Conservation (phyloP, 495 filamentous ascomycete genomes). For the Penicillium tannophilum region DNA sequence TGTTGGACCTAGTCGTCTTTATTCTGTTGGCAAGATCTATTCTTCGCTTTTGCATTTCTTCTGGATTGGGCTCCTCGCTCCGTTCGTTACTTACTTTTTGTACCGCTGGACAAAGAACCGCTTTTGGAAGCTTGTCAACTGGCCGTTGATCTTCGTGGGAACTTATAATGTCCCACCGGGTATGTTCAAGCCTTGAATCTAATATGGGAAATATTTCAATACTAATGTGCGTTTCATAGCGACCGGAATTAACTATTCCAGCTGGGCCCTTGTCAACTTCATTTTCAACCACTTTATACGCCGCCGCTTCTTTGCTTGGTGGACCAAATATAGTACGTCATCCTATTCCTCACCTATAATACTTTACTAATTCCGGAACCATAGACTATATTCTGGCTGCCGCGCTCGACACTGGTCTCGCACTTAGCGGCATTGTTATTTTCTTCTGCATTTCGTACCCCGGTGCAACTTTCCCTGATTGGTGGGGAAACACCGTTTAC, state of each 20-base stretch:
- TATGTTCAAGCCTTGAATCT: slow-evolving; percentile 11
- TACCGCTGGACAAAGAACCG: slow-evolving; percentile 40
- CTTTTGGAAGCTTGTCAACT: slow-evolving; percentile 45
- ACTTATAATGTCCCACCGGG: slow-evolving; percentile 44
- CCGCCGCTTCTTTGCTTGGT: slow-evolving; percentile 5
- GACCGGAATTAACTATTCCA: slow-evolving; percentile 53
- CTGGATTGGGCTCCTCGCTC: slow-evolving; percentile 41
- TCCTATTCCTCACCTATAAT: background rate
- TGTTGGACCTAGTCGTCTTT: slow-evolving; percentile 39
- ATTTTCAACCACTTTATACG: slow-evolving; percentile 28
- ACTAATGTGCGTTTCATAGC: slow-evolving; percentile 17
- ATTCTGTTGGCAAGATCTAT: slow-evolving; percentile 25
- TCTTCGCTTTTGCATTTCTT: slow-evolving; percentile 35
- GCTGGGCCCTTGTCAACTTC: slow-evolving; percentile 50
- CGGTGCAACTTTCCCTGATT: slow-evolving; percentile 38
- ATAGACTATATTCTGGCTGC: slow-evolving; percentile 34
- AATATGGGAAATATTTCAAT: background rate
- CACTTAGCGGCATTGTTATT: slow-evolving; percentile 38
- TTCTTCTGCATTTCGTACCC: slow-evolving; percentile 41
- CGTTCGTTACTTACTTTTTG: slow-evolving; percentile 29
- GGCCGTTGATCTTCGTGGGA: slow-evolving; percentile 50
- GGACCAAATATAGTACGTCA: slow-evolving; percentile 6
- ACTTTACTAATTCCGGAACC: background rate
- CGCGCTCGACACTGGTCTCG: slow-evolving; percentile 35
- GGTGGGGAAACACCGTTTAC: slow-evolving; percentile 48